phyloP scores from a whole-genome alignment of 169 alveolate species.

The Condylostoma magnum region DNA sequence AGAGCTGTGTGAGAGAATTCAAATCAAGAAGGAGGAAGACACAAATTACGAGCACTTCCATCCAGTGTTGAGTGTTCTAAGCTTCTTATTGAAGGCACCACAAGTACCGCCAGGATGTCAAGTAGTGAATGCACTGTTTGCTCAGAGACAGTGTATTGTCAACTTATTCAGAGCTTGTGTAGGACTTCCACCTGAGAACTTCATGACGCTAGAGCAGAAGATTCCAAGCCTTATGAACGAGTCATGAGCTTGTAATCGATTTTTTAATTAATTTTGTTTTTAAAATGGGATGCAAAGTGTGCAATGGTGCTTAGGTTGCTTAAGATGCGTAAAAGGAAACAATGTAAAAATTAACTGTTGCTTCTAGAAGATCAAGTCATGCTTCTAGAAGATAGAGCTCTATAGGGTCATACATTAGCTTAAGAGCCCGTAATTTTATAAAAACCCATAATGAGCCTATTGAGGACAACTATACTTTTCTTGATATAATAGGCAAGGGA shows the following conservation, averaged over 20 bases:
- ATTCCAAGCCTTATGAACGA: not conserved
- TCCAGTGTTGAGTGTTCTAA: slow-evolving; percentile 61
- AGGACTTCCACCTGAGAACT: slow-evolving; percentile 30
- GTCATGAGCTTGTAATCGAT: too few species aligned
- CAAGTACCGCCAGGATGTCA: not conserved
- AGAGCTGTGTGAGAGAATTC: slow-evolving; percentile 79
- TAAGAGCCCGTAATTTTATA: too few species aligned
- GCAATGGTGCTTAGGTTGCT: too few species aligned
- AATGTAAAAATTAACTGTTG: too few species aligned
- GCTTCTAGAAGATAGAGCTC: too few species aligned
- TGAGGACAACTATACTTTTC: slow-evolving; percentile 31
- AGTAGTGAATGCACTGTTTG: slow-evolving; percentile 2
- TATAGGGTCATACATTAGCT: too few species aligned
- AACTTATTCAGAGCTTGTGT: slow-evolving; percentile 13
- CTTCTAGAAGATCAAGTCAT: too few species aligned
- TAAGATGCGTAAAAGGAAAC: too few species aligned
- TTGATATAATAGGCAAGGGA: slow-evolving; percentile 51
- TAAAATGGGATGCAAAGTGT: too few species aligned
- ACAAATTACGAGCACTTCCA: slow-evolving; percentile 57
- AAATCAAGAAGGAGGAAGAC: slow-evolving; percentile 51
- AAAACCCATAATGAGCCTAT: too few species aligned
- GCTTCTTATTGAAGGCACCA: slow-evolving; percentile 80
- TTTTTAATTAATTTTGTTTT: too few species aligned
- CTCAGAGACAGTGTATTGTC: slow-evolving; percentile 9
- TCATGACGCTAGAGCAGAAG: slow-evolving; percentile 11